Evolutionary conservation across 148 eudicot species (phyloP).

Genomic region (Gaultheria prostrata): DNA sequence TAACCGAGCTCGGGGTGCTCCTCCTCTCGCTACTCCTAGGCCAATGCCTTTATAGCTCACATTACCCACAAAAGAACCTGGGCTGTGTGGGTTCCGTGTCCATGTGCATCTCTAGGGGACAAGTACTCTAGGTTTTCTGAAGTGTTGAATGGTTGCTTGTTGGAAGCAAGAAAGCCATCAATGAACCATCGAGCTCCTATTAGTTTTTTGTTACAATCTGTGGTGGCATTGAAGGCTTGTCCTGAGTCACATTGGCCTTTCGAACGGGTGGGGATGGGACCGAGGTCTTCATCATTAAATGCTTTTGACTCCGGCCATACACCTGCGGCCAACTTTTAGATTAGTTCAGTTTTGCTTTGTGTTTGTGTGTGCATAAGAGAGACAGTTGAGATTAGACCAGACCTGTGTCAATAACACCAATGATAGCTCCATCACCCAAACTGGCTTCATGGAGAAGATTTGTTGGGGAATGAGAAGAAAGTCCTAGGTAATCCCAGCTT

Average conservation of each 20-base stretch:
- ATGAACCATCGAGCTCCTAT: conserved; percentile 4
- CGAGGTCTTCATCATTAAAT: background rate
- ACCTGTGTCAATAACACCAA: background rate
- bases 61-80: background rate
- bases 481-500: background rate
- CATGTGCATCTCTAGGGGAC: background rate
- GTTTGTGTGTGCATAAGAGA: background rate
- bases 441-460: background rate
- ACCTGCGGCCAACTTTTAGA: background rate
- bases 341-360: background rate
- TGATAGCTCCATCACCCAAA: background rate
- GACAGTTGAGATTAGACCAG: background rate
- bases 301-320: background rate
- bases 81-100: background rate
- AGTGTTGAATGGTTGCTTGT: background rate
- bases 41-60: background rate
- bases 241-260: background rate
- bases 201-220: background rate
- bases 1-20: background rate
- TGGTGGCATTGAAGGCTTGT: background rate
- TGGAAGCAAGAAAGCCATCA: conserved; percentile 2
- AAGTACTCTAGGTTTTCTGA: background rate
- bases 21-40: background rate
- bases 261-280: background rate
- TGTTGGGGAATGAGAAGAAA: background rate